phyloP scores from a whole-genome alignment of 2,329 filamentous ascomycete genomes.

The Colletotrichum tanaceti region DNA sequence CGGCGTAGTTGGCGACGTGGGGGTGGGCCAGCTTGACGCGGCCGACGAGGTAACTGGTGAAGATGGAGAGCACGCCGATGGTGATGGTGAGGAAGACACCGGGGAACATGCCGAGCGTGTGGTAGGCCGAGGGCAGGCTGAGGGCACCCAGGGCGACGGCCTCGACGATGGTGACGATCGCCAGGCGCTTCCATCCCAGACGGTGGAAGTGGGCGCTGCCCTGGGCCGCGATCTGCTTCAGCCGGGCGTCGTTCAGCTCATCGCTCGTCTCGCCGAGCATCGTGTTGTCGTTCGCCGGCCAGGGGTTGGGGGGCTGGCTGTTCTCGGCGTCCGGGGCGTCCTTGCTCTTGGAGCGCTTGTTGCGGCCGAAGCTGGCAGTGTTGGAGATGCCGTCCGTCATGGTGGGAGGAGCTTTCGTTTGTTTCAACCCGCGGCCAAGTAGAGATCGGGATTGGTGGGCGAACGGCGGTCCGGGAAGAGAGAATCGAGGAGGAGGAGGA shows the following conservation, averaged over 20 bases:
- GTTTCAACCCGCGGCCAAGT: constrained; percentile 5
- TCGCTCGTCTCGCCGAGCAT: constrained; percentile 43
- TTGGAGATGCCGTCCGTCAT: constrained; percentile 36
- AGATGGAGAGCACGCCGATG: constrained; percentile 60
- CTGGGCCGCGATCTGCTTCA: constrained; percentile 59
- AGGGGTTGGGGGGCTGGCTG: constrained; percentile 28
- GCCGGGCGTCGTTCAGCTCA: constrained; percentile 53
- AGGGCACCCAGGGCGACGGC: constrained; percentile 66
- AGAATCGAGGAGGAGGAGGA: background rate
- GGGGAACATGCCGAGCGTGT: constrained; percentile 65
- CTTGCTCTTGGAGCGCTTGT: constrained; percentile 30
- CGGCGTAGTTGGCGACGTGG: constrained; percentile 73
- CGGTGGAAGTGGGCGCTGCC: constrained; percentile 62
- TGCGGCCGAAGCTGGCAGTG: constrained; percentile 16
- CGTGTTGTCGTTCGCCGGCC: constrained; percentile 33
- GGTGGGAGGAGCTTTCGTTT: background rate
- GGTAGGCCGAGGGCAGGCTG: constrained; percentile 64
- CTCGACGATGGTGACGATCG: constrained; percentile 66
- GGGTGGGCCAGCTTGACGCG: constrained; percentile 64
- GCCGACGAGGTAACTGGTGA: constrained; percentile 60
- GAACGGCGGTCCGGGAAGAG: constrained; percentile 1
- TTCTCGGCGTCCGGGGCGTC: constrained; percentile 32
- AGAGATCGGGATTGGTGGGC: background rate
- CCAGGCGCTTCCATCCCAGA: constrained; percentile 68
- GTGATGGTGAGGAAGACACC: constrained; percentile 57